These are phyloP conservation scores for Talaromyces islandicus DNA, from an alignment of 2,329 filamentous ascomycete species.

Conservation along the genomic window DNA sequence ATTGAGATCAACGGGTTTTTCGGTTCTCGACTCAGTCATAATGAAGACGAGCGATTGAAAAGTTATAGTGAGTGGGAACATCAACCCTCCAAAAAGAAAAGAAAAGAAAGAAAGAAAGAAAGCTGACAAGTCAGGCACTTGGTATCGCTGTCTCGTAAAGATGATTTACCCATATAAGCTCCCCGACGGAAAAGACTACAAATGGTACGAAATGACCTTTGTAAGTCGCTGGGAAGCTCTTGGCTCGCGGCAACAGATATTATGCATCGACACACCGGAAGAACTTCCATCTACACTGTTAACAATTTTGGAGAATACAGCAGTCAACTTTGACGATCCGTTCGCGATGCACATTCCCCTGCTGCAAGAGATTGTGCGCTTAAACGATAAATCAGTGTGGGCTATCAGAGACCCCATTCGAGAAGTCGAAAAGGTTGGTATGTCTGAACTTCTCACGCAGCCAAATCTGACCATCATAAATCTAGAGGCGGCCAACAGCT, in stretches of 20 bases:
- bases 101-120: too few species aligned
- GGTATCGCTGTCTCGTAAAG: conserved; percentile 11
- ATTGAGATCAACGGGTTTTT: conserved; percentile 9
- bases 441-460: neutral
- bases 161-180: conserved; percentile 2
- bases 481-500: conserved; percentile 5
- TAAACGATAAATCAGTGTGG: conserved; percentile 9
- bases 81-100: too few species aligned
- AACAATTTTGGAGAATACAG: neutral
- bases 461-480: neutral
- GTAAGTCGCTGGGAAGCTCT: conserved; percentile 5
- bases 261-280: conserved; percentile 8
- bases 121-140: conserved; percentile 5
- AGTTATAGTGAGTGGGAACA: conserved; percentile 5
- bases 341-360: conserved; percentile 9
- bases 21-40: neutral
- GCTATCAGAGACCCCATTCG: conserved; percentile 8
- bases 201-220: conserved; percentile 11
- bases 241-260: neutral
- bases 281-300: neutral
- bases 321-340: neutral
- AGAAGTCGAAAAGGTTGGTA: conserved; percentile 4
- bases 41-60: conserved; percentile 4
- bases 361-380: conserved; percentile 6
- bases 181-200: conserved; percentile 7